These are phyloP conservation scores for Trichoderma koningiopsis DNA, from an alignment of 2,329 filamentous ascomycete genomes.

Conservation along the genomic window DNA sequence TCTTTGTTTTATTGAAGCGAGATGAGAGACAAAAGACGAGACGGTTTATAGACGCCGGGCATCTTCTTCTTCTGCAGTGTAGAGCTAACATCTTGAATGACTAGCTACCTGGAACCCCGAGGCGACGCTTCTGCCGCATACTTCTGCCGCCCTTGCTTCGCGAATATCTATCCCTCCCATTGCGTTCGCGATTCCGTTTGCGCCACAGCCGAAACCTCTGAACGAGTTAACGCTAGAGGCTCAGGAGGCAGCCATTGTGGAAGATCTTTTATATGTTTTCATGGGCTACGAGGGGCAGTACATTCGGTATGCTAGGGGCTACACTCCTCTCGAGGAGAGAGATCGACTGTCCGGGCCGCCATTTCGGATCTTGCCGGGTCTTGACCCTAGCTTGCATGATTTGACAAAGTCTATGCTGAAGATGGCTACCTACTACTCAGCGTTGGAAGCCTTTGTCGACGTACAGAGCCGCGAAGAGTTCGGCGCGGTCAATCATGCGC, in stretches of 20 bases:
- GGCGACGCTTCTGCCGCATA: slow-evolving; percentile 69
- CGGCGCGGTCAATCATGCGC: slow-evolving; percentile 90
- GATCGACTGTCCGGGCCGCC: slow-evolving; percentile 80
- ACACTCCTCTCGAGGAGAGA: slow-evolving; percentile 82
- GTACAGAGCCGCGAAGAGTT: slow-evolving; percentile 92
- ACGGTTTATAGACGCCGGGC: not conserved
- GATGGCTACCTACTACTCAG: slow-evolving; percentile 91
- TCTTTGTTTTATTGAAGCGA: not conserved
- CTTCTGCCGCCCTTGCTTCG: slow-evolving; percentile 71
- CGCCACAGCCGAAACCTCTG: slow-evolving; percentile 70
- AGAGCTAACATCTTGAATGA: not conserved
- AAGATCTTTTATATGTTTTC: slow-evolving; percentile 90
- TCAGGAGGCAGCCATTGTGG: slow-evolving; percentile 84
- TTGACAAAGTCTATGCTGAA: slow-evolving; percentile 86
- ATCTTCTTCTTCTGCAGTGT: not conserved
- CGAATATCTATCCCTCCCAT: slow-evolving; percentile 68
- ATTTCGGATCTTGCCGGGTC: slow-evolving; percentile 76
- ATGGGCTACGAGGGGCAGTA: slow-evolving; percentile 99
- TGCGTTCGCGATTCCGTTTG: slow-evolving; percentile 71
- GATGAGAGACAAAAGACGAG: not conserved
- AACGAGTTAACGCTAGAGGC: slow-evolving; percentile 72
- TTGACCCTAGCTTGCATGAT: slow-evolving; percentile 90
- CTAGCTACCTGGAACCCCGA: slow-evolving; percentile 74
- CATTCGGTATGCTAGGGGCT: slow-evolving; percentile 80
- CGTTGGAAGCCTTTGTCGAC: slow-evolving; percentile 89